Evolutionary conservation across 805 yeast genomes (phyloP).

Genomic region (Hemisphaericaspora nanyangensis): DNA sequence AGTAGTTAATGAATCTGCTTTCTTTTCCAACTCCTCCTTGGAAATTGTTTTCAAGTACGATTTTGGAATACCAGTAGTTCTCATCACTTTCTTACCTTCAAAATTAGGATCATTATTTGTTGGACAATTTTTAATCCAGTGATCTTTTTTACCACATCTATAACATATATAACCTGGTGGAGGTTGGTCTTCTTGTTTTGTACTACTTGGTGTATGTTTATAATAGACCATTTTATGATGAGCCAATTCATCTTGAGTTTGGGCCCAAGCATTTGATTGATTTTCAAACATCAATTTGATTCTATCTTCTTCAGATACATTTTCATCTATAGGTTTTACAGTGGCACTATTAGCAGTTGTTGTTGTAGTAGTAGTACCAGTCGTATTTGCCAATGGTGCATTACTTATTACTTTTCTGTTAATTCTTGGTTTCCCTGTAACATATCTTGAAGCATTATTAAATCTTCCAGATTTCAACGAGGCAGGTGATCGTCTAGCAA

Average conservation of each 20-base stretch:
- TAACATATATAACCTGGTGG: constrained; percentile 97
- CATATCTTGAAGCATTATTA: constrained; percentile 61
- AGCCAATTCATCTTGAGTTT: constrained; percentile 88
- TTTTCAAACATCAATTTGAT: constrained; percentile 88
- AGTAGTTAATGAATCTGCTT: constrained; percentile 28
- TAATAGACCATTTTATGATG: constrained; percentile 73
- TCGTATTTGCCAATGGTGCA: constrained; percentile 10
- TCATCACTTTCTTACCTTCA: constrained; percentile 85
- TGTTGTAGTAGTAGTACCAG: constrained; percentile 17
- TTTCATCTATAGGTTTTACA: constrained; percentile 28
- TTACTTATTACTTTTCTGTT: constrained; percentile 38
- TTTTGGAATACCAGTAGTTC: constrained; percentile 97
- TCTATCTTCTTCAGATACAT: constrained; percentile 76
- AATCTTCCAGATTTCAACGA: constrained; percentile 39
- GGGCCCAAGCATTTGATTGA: constrained; percentile 93
- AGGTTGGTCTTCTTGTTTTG: constrained; percentile 63
- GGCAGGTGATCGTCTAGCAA: constrained; percentile 79
- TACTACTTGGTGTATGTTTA: constrained; percentile 37
- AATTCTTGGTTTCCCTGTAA: constrained; percentile 63
- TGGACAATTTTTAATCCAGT: constrained; percentile 96
- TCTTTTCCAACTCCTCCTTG: constrained; percentile 62
- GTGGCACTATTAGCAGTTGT: constrained; percentile 10
- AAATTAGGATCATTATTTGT: constrained; percentile 88
- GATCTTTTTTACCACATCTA: constrained; percentile 89
- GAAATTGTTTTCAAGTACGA: constrained; percentile 84